A percentile compares a stretch with the other conserved stretches of the same genome.
phyloP scores from a whole-genome alignment of 495 filamentous ascomycete genomes.

The Platismatia glauca region DNA sequence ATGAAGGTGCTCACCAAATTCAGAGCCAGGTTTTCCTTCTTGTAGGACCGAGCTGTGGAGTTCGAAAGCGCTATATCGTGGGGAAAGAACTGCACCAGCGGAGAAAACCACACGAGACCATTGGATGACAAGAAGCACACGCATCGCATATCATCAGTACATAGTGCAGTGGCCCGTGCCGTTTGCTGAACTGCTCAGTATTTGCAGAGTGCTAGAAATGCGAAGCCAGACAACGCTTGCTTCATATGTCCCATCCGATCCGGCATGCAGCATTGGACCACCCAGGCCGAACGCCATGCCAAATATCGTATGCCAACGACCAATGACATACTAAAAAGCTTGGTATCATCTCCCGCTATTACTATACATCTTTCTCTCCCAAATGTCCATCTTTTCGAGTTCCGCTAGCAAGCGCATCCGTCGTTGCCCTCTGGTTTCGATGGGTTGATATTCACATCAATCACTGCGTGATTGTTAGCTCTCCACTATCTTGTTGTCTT shows the following conservation, averaged over 20 bases:
- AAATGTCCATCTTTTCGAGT: not conserved
- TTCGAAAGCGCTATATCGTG: not conserved
- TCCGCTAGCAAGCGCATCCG: slow-evolving; percentile 65
- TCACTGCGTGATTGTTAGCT: slow-evolving; percentile 50
- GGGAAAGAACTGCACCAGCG: not conserved
- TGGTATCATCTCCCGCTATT: slow-evolving; percentile 7
- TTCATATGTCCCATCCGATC: not conserved
- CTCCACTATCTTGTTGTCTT: not conserved
- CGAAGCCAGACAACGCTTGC: not conserved
- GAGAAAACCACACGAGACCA: not conserved
- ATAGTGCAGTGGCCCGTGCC: not conserved
- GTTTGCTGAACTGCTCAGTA: not conserved
- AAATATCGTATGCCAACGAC: not conserved
- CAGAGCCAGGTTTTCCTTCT: not conserved
- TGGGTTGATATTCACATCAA: slow-evolving; percentile 86
- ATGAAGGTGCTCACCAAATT: not conserved
- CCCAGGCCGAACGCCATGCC: slow-evolving; percentile 14
- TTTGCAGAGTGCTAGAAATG: not conserved
- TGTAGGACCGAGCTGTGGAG: no score
- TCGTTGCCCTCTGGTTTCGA: slow-evolving; percentile 63
- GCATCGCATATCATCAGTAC: not conserved
- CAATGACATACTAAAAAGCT: not conserved
- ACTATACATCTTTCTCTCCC: slow-evolving; percentile 3
- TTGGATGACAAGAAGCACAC: not conserved
- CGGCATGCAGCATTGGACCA: not conserved